Base-by-base conservation (phyloP, 2,329 filamentous ascomycete genomes). In the Triangularia setosa region DNA sequence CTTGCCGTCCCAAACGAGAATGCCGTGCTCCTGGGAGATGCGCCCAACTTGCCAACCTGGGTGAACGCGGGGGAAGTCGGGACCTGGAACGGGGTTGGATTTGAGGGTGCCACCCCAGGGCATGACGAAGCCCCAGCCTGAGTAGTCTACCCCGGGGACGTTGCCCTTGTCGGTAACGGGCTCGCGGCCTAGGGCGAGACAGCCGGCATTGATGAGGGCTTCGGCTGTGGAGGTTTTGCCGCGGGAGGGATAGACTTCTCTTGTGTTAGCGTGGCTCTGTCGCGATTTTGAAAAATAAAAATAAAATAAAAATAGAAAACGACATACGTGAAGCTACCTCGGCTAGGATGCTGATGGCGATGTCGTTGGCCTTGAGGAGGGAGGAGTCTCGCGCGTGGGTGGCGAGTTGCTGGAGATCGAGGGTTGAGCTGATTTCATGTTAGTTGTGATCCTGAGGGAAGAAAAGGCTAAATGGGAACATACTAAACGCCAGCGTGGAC, bases 331-430 rank as follows among this genome's bases (percentile, higher is more conserved):
- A 72, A 12, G 70, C 70, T 4, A 94, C 84, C 73, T 95, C 90
- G 0, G 87, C 85, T n/a, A 93, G 76, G 9, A 93, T 81, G 0
- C 84, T 87, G 30, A 93, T 77, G 0, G 84, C 90, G 28, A 94
- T 81, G 69, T 88, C 84, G 2, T 80, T 75, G 67, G 81, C 80
- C 14, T 79, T 81, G 7, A 86, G 77, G 5, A 70, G 75, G 23
- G 72, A 72, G 12, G 72, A 68, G 66, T 80, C 70, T 59, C 77
- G 73, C 3, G 90, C 87, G 70, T 89, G 85, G 0, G 90, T 91
- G 0, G 90, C 87, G 1, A 94, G 80, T 74, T 95, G 91, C 74
- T 95, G 91, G 70, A 93, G 80, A 74, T 95, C 91, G 8, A 94
- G 83, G 2, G 87, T 80, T 0, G 90, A 86, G 73, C 93, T 94